Base-by-base conservation (phyloP, 108 stramenopile genomes). In the Chaetoceros tenuissimus region DNA sequence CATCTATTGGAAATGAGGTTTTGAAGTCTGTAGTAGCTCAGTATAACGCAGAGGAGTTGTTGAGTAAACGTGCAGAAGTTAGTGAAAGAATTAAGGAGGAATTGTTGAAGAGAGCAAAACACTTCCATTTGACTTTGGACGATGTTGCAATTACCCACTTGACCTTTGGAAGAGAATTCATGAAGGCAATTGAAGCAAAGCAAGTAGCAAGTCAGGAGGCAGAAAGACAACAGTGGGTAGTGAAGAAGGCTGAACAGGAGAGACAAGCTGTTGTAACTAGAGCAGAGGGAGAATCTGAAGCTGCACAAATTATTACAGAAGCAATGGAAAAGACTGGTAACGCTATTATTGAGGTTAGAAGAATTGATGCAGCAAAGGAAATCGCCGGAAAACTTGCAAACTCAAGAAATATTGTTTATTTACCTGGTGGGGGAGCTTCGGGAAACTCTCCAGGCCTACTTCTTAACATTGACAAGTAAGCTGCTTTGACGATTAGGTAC, bases 151-250 rank as follows among this genome's bases (percentile, higher is more conserved):
- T 99, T 67, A 99, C 97, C 34, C 98, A 98, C 70, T 77, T 99
- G 48, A 96, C 96, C 49, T 99, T 99, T 69, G 94, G 95, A 43
- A 69, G 81, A 24, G 99, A 99, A 71, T 99, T 96, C 73, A 94
- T 95, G 65, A 95, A 84, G 74, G 98, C 99, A 53, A 97, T 99
- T 74, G 99, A 99, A 84, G 60, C 79, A 66, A 99, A 99, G 79
- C 99, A 99, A 79, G 99, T 99, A 31, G 99, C 99, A 3, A 94
- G 82, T 47, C 99, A 99, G 73, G 98, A 99, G 67, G 97, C 99
- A 1, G 99, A 99, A 67, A 85, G 96, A 31, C 97, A 98, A 67
- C 92, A 94, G 55, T 99, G 88, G 78, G 84, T 99, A 23, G 98
- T 99, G 28, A 68, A 76, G 46, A 81, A 82, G 57, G 93, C 98